A percentile compares a stretch with the other conserved stretches of the same genome.
Conservation (phyloP, 2,329 filamentous ascomycete genomes). For the Monilinia vaccinii-corymbosi region DNA sequence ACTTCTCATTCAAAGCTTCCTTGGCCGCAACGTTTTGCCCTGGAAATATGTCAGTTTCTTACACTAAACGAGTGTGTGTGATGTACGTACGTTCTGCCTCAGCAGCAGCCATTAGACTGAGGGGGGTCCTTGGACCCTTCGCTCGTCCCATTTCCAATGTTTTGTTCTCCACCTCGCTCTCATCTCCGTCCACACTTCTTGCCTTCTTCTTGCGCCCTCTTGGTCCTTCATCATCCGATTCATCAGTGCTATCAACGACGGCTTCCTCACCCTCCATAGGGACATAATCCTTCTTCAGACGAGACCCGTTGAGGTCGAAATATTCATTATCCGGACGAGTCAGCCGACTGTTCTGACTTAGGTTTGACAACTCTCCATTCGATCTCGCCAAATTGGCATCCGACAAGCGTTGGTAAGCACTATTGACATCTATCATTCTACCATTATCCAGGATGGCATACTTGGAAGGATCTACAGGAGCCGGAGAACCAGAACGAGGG, state of each 20-base stretch:
- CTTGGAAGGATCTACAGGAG: conserved; percentile 27
- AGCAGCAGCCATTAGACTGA: conserved; percentile 61
- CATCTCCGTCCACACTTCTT: conserved; percentile 26
- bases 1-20: conserved; percentile 16
- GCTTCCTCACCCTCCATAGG: conserved; percentile 22
- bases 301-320: conserved; percentile 11
- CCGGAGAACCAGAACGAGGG: conserved; percentile 26
- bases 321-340: conserved; percentile 20
- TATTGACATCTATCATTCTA: conserved; percentile 56
- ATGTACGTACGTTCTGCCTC: conserved; percentile 65
- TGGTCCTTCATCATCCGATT: conserved; percentile 56
- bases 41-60: conserved; percentile 3
- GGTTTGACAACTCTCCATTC: conserved; percentile 50
- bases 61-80: not conserved
- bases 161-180: conserved; percentile 30
- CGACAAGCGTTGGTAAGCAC: conserved; percentile 61
- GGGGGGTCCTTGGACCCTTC: conserved; percentile 36
- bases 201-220: conserved; percentile 47
- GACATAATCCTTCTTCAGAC: conserved; percentile 27
- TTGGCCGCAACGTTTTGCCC: conserved; percentile 19
- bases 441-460: conserved; percentile 48
- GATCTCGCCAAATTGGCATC: conserved; percentile 60
- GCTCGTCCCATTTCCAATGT: conserved; percentile 30
- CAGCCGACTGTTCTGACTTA: conserved; percentile 17
- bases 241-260: conserved; percentile 28